A percentile compares a stretch with the other conserved stretches of the same genome.
Conservation (phyloP, 139 green algal species). For the Volvox africanus region DNA sequence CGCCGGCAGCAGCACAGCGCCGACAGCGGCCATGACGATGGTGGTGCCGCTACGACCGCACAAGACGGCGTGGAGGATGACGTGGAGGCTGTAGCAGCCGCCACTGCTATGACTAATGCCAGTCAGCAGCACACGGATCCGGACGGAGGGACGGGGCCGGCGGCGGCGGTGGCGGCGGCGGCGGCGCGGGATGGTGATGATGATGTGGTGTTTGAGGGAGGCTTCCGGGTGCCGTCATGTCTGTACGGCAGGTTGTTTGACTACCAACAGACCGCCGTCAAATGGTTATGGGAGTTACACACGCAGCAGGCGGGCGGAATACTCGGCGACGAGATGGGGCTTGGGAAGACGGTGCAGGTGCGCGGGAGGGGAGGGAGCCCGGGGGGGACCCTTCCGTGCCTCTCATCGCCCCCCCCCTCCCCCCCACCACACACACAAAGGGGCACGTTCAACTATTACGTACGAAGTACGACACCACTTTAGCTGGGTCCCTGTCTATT, state of each 20-base stretch:
- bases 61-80: background rate
- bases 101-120: too few species aligned
- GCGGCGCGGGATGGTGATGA: background rate
- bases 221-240: constrained; percentile 61
- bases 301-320: constrained; percentile 93
- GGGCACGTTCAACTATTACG: too few species aligned
- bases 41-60: background rate
- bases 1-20: background rate
- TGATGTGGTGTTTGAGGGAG: constrained; percentile 80
- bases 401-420: background rate
- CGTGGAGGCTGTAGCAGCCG: background rate
- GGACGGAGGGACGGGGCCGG: too few species aligned
- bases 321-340: constrained; percentile 90
- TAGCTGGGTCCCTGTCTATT: background rate
- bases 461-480: too few species aligned
- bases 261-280: constrained; percentile 94
- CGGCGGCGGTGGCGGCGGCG: too few species aligned
- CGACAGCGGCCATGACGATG: background rate
- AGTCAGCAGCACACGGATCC: too few species aligned
- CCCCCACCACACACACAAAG: background rate
- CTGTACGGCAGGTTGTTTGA: constrained; percentile 88
- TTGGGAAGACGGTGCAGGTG: constrained; percentile 93
- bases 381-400: background rate
- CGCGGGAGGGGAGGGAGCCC: background rate
- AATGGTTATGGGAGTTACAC: constrained; percentile 99